Conservation (phyloP, 192 early-diverging fungal species). For the Pilaira anomala region DNA sequence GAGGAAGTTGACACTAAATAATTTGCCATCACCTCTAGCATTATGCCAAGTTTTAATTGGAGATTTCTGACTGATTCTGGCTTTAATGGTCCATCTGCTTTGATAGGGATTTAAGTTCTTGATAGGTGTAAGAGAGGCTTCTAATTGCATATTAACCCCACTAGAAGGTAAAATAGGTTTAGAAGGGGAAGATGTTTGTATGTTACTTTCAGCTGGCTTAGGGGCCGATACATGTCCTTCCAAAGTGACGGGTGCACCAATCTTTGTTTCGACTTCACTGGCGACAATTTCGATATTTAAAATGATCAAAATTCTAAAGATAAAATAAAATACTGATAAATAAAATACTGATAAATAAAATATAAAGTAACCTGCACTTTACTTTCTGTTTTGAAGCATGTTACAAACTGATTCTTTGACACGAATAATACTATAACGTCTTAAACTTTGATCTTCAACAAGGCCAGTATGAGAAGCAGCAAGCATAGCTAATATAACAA, state of each 20-base stretch:
- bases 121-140: constrained; percentile 54
- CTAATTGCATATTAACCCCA: constrained; percentile 18
- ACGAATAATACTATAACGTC: constrained; percentile 50
- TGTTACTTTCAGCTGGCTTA: not conserved
- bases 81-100: constrained; percentile 94
- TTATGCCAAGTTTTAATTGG: constrained; percentile 83
- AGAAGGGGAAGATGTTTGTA: not conserved
- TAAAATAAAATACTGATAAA: not conserved
- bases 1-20: constrained; percentile 85
- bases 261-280: constrained; percentile 17
- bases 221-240: not conserved
- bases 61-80: constrained; percentile 81
- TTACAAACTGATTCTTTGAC: constrained; percentile 50
- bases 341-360: constrained; percentile 2
- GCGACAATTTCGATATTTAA: constrained; percentile 48
- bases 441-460: constrained; percentile 42
- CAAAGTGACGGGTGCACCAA: constrained; percentile 8
- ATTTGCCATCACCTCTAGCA: constrained; percentile 68
- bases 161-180: constrained; percentile 17
- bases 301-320: constrained; percentile 34
- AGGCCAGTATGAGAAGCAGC: constrained; percentile 47
- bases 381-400: constrained; percentile 50
- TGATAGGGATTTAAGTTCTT: constrained; percentile 83
- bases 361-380: not conserved
- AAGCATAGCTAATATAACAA: constrained; percentile 55